A percentile compares a stretch with the other conserved stretches of the same genome.
phyloP scores from a whole-genome alignment of 768 basidiomycete species.

The Rhodotorula babjevae region DNA sequence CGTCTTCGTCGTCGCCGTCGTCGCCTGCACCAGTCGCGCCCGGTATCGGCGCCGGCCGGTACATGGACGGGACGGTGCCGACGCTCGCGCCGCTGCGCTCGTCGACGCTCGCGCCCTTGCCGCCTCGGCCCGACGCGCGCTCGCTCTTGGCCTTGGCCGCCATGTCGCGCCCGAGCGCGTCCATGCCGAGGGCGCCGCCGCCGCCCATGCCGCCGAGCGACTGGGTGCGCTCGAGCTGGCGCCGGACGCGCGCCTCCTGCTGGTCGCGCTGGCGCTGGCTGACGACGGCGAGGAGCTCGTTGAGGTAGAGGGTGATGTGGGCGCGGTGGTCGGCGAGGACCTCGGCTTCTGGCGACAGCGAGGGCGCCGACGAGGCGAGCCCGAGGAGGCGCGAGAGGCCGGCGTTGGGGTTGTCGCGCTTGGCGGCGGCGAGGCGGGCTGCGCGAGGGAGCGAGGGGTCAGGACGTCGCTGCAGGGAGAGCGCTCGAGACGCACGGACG shows the following conservation, averaged over 20 bases:
- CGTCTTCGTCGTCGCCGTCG: slow-evolving; percentile 51
- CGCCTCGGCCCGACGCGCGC: slow-evolving; percentile 56
- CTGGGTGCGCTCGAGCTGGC: slow-evolving; percentile 75
- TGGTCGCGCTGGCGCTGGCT: slow-evolving; percentile 76
- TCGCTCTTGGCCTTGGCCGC: slow-evolving; percentile 2
- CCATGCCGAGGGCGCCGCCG: slow-evolving; percentile 53
- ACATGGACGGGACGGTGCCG: slow-evolving; percentile 35
- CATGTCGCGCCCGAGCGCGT: slow-evolving; percentile 36
- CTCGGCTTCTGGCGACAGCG: slow-evolving; percentile 62
- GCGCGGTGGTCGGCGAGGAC: slow-evolving; percentile 82
- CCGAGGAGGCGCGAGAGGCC: slow-evolving; percentile 56
- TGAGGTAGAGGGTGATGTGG: slow-evolving; percentile 88
- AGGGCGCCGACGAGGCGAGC: slow-evolving; percentile 54
- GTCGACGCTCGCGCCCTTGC: neutral
- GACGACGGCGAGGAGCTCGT: slow-evolving; percentile 68
- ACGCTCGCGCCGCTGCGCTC: neutral
- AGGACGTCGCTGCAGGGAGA: neutral
- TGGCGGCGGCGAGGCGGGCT: slow-evolving; percentile 25
- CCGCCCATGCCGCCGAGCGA: slow-evolving; percentile 65
- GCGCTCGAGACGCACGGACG: slow-evolving; percentile 43
- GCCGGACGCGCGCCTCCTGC: slow-evolving; percentile 87
- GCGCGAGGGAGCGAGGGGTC: neutral
- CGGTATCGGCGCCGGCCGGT: slow-evolving; percentile 40
- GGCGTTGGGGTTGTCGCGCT: slow-evolving; percentile 11
- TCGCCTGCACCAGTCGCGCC: slow-evolving; percentile 52